A percentile compares a stretch with the other conserved stretches of the same genome.
Evolutionary conservation across 257 asterid genomes (phyloP).

Genomic region (Linderniella brevidens): DNA sequence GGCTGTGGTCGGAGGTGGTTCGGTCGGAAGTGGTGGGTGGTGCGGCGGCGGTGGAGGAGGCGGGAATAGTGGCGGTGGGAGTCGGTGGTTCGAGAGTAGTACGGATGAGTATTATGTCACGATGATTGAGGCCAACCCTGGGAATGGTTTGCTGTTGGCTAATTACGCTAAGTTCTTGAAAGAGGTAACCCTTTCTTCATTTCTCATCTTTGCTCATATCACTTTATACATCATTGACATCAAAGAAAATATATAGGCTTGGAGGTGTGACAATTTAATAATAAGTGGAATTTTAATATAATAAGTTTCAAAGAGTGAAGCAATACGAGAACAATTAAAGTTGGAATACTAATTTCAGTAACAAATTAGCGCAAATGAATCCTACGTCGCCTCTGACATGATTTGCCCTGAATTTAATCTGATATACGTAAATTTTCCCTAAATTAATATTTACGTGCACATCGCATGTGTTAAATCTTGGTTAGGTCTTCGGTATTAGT

Average conservation of each 20-base stretch:
- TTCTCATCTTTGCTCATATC: neutral
- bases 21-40: slow-evolving; percentile 12
- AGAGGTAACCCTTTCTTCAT: slow-evolving; percentile 20
- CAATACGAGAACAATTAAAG: too few relatives aligned
- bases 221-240: neutral
- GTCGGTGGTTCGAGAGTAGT: slow-evolving; percentile 24
- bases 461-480: too few relatives aligned
- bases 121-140: slow-evolving; percentile 41
- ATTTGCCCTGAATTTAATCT: too few relatives aligned
- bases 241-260: neutral
- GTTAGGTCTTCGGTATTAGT: too few relatives aligned
- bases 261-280: too few relatives aligned
- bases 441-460: too few relatives aligned
- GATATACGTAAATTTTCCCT: too few relatives aligned
- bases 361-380: too few relatives aligned
- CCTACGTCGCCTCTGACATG: too few relatives aligned
- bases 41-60: slow-evolving; percentile 22
- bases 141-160: slow-evolving; percentile 31
- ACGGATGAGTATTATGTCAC: slow-evolving; percentile 29
- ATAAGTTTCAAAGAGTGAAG: too few relatives aligned
- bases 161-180: slow-evolving; percentile 52
- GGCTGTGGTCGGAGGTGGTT: slow-evolving; percentile 11
- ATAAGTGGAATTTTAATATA: too few relatives aligned
- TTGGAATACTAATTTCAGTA: too few relatives aligned
- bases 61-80: slow-evolving; percentile 12